phyloP scores from a whole-genome alignment of 2,329 filamentous ascomycete species.

The Penicillium thymicola region DNA sequence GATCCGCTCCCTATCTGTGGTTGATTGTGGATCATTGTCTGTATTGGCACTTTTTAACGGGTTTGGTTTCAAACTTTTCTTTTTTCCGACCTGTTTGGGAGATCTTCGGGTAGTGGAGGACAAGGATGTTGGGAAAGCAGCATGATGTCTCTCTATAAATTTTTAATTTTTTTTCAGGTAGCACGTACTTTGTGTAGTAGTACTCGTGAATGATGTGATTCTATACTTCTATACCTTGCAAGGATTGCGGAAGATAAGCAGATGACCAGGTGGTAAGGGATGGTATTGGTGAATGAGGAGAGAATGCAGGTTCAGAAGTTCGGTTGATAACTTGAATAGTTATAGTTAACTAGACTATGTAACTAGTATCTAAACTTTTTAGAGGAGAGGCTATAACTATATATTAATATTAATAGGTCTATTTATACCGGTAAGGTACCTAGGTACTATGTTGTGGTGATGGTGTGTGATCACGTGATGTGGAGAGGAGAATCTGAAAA shows the following conservation, averaged over 20 bases:
- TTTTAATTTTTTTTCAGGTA: background rate
- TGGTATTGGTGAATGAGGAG: background rate
- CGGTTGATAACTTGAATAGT: background rate
- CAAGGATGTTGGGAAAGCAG: conserved; percentile 17
- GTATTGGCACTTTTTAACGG: conserved; percentile 49
- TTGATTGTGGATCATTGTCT: conserved; percentile 56
- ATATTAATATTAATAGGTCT: no score
- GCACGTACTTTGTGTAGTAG: background rate
- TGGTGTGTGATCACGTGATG: conserved; percentile 17
- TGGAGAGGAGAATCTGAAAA: conserved; percentile 17
- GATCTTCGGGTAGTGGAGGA: conserved; percentile 29
- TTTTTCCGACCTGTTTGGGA: conserved; percentile 52
- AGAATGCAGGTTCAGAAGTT: background rate
- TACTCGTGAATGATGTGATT: conserved; percentile 1
- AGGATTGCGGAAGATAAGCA: conserved; percentile 8
- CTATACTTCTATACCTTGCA: conserved; percentile 7
- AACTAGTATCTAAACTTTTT: no score
- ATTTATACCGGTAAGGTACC: no score
- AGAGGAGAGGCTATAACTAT: no score
- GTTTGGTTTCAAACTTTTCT: conserved; percentile 49
- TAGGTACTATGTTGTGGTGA: background rate
- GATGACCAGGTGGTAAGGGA: background rate
- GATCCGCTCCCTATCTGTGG: conserved; percentile 52
- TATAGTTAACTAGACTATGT: no score
- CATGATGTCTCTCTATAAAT: conserved; percentile 8